phyloP scores from a whole-genome alignment of 2,329 filamentous ascomycete species.

The Boeremia lycopersici region DNA sequence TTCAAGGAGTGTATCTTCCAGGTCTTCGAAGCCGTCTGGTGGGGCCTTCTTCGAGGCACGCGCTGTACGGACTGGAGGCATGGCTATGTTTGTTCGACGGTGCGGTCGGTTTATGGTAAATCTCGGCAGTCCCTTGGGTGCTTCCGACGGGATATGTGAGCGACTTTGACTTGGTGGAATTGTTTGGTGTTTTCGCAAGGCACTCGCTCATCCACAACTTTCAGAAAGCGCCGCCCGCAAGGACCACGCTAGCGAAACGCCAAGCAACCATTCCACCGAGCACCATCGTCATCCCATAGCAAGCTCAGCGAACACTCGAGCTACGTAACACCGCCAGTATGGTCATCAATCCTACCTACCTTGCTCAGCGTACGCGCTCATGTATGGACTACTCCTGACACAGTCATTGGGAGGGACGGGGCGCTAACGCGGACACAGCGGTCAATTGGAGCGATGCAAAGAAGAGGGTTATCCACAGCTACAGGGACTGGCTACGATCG shows the following conservation, averaged over 20 bases:
- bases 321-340: slow-evolving; percentile 58
- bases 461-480: slow-evolving; percentile 82
- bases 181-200: slow-evolving; percentile 6
- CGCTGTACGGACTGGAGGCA: slow-evolving; percentile 77
- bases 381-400: slow-evolving; percentile 46
- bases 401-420: slow-evolving; percentile 22
- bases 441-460: slow-evolving; percentile 89
- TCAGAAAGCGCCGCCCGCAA: slow-evolving; percentile 20
- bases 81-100: slow-evolving; percentile 41
- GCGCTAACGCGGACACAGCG: slow-evolving; percentile 60
- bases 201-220: slow-evolving; percentile 20
- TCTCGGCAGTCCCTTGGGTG: not conserved
- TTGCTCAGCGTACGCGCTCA: slow-evolving; percentile 65
- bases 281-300: slow-evolving; percentile 41
- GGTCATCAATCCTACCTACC: slow-evolving; percentile 88
- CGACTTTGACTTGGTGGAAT: not conserved
- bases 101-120: not conserved
- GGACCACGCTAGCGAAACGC: slow-evolving; percentile 37
- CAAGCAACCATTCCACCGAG: slow-evolving; percentile 37
- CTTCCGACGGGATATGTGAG: not conserved
- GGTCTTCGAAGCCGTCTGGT: slow-evolving; percentile 84
- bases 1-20: slow-evolving; percentile 83
- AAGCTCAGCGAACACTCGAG: slow-evolving; percentile 28
- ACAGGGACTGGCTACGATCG: slow-evolving; percentile 94
- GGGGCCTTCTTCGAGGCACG: slow-evolving; percentile 79